phyloP scores from a whole-genome alignment of 2,329 filamentous ascomycete species.

The Volutella citrinella region DNA sequence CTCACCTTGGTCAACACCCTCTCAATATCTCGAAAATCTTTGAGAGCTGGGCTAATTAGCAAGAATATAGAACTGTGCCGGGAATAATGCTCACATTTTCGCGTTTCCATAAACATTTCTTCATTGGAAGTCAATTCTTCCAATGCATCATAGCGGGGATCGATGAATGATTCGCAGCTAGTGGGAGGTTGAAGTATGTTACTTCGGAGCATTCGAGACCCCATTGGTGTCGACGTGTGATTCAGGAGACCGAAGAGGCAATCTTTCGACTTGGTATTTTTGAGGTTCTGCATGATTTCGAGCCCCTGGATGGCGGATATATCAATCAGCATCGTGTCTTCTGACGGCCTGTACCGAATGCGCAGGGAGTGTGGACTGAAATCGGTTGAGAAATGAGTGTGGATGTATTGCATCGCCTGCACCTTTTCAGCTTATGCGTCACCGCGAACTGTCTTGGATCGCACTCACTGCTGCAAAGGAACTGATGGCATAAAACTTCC shows the following conservation, averaged over 20 bases:
- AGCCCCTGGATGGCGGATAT: constrained; percentile 81
- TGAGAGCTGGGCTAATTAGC: constrained; percentile 54
- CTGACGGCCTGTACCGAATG: constrained; percentile 82
- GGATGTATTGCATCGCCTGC: constrained; percentile 78
- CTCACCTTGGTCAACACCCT: constrained; percentile 73
- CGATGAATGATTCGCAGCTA: constrained; percentile 59
- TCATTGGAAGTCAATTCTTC: constrained; percentile 79
- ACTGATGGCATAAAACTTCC: constrained; percentile 84
- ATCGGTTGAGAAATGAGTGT: constrained; percentile 62
- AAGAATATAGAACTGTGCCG: not conserved
- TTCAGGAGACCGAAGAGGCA: constrained; percentile 85
- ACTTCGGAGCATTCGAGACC: constrained; percentile 74
- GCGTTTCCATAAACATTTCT: constrained; percentile 76
- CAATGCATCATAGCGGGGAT: constrained; percentile 74
- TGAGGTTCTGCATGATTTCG: constrained; percentile 86
- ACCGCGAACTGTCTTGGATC: fast-evolving
- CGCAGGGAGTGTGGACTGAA: constrained; percentile 80
- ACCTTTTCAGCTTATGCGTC: not conserved
- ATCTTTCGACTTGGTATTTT: constrained; percentile 72
- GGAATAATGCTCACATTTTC: constrained; percentile 57
- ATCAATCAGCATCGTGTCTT: constrained; percentile 95
- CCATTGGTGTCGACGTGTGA: constrained; percentile 84
- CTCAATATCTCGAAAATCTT: constrained; percentile 74
- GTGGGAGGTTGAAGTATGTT: constrained; percentile 90
- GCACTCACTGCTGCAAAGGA: constrained; percentile 76